These are phyloP conservation scores for Cadophora luteo-olivacea DNA, from an alignment of 2,329 filamentous ascomycete species.

Conservation along the genomic window DNA sequence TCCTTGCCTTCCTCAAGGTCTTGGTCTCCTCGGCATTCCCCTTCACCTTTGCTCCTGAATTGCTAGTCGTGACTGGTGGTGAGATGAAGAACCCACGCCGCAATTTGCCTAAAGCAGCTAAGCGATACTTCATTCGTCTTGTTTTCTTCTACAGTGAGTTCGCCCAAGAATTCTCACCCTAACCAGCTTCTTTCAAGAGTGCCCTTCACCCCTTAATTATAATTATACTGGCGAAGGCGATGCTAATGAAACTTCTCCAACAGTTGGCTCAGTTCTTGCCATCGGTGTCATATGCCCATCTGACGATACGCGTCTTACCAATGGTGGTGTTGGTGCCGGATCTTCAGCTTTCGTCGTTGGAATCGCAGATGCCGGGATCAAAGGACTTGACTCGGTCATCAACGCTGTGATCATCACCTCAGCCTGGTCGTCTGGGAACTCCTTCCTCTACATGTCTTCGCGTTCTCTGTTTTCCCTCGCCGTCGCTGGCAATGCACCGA, in stretches of 20 bases:
- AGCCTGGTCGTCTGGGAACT: slow-evolving; percentile 61
- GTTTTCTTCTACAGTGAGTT: slow-evolving; percentile 60
- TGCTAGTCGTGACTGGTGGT: slow-evolving; percentile 61
- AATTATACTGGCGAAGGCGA: not conserved
- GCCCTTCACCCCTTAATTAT: not conserved
- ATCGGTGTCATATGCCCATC: slow-evolving; percentile 66
- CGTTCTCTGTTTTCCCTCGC: slow-evolving; percentile 60
- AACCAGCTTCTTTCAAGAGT: not conserved
- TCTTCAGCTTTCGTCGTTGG: slow-evolving; percentile 58
- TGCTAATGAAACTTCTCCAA: not conserved
- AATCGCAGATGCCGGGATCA: slow-evolving; percentile 56
- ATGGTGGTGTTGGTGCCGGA: slow-evolving; percentile 53
- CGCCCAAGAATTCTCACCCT: not conserved
- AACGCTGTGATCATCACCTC: slow-evolving; percentile 62
- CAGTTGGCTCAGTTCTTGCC: slow-evolving; percentile 58
- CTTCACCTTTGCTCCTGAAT: slow-evolving; percentile 57
- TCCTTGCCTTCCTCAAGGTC: slow-evolving; percentile 57
- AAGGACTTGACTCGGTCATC: slow-evolving; percentile 57
- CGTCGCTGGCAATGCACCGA: slow-evolving; percentile 58
- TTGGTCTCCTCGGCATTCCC: slow-evolving; percentile 56
- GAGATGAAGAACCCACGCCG: slow-evolving; percentile 64
- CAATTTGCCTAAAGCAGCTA: slow-evolving; percentile 64
- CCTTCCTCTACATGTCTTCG: slow-evolving; percentile 58
- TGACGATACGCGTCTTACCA: slow-evolving; percentile 56
- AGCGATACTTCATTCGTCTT: slow-evolving; percentile 67